Evolutionary conservation across 2,329 filamentous ascomycete species (phyloP).

Genomic region (Penicillium verrucosum): DNA sequence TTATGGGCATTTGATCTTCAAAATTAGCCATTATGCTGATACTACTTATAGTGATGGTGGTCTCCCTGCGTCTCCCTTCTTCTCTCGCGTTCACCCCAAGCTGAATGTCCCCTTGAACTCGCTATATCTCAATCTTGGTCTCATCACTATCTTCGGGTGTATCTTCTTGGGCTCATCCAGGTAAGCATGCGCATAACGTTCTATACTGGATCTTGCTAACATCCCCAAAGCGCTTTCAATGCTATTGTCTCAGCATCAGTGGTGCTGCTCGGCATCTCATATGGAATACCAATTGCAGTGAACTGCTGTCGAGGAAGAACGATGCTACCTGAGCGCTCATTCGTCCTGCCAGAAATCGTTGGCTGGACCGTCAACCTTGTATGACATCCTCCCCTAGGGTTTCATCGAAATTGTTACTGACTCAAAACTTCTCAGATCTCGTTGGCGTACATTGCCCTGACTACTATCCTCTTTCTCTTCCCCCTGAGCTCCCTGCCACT

Average conservation of each 20-base stretch:
- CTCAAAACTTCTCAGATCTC: constrained; percentile 43
- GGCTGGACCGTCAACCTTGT: constrained; percentile 61
- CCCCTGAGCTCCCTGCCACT: constrained; percentile 62
- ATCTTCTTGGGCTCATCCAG: constrained; percentile 64
- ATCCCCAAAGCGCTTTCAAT: constrained; percentile 56
- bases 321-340: constrained; percentile 61
- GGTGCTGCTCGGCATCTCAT: constrained; percentile 68
- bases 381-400: constrained; percentile 17
- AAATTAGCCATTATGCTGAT: not conserved
- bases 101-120: constrained; percentile 66
- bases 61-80: constrained; percentile 59
- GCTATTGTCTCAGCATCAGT: constrained; percentile 69
- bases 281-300: constrained; percentile 69
- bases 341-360: constrained; percentile 51
- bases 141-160: constrained; percentile 65
- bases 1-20: not conserved
- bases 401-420: not conserved
- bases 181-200: not conserved
- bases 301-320: constrained; percentile 65
- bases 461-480: constrained; percentile 72
- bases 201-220: not conserved
- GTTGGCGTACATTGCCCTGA: constrained; percentile 64
- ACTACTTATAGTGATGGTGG: constrained; percentile 56
- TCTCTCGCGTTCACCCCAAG: constrained; percentile 59
- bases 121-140: constrained; percentile 56